phyloP scores from a whole-genome alignment of 2,329 filamentous ascomycete species.

The Aspergillus fructus region DNA sequence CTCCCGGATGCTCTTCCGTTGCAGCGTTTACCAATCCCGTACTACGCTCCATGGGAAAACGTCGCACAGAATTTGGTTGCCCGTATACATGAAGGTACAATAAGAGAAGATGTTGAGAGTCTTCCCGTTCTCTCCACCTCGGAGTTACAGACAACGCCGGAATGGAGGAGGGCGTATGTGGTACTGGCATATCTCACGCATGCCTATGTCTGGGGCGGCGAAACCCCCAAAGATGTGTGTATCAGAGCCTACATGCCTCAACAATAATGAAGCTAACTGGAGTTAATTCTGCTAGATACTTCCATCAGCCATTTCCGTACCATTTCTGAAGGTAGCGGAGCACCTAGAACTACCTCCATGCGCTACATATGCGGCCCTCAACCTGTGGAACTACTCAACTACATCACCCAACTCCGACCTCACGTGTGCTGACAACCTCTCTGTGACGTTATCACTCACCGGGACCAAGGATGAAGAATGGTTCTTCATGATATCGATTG shows the following conservation, averaged over 20 bases:
- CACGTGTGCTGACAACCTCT: conserved; percentile 38
- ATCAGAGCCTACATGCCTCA: neutral
- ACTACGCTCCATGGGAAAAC: conserved; percentile 90
- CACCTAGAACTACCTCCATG: conserved; percentile 41
- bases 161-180: conserved; percentile 83
- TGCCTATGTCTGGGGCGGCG: conserved; percentile 80
- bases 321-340: conserved; percentile 37
- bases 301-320: conserved; percentile 36
- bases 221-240: conserved; percentile 64
- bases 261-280: neutral
- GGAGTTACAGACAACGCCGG: conserved; percentile 71
- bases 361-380: conserved; percentile 45
- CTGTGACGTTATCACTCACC: conserved; percentile 36
- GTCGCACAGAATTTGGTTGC: conserved; percentile 74
- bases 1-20: conserved; percentile 75
- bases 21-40: conserved; percentile 71
- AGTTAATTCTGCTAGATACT: conserved; percentile 26
- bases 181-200: conserved; percentile 75
- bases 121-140: conserved; percentile 77
- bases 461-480: conserved; percentile 43
- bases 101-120: conserved; percentile 71
- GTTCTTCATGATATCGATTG: conserved; percentile 54
- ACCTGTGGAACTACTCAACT: conserved; percentile 41
- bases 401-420: conserved; percentile 26
- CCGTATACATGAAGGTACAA: conserved; percentile 71